Evolutionary conservation across 2,329 filamentous ascomycete species (phyloP).

Genomic region (Diaporthe velutina): DNA sequence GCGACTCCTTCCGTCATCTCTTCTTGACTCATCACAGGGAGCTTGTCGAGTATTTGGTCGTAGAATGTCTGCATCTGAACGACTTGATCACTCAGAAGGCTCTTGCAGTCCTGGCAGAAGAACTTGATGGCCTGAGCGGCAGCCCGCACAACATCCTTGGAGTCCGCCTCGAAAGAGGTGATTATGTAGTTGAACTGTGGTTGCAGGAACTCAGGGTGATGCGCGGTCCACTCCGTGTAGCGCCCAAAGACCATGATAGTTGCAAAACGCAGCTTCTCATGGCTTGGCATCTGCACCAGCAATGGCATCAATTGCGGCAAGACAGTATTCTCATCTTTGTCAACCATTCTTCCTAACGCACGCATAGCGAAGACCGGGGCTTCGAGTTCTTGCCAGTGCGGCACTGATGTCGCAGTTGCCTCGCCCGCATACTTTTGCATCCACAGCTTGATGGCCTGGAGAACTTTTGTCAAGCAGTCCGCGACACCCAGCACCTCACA

Average conservation of each 20-base stretch:
- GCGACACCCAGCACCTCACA: constrained; percentile 96
- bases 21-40: constrained; percentile 90
- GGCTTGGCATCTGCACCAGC: constrained; percentile 92
- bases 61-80: constrained; percentile 93
- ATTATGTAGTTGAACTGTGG: constrained; percentile 97
- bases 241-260: constrained; percentile 97
- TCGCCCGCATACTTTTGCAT: constrained; percentile 84
- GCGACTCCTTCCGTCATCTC: constrained; percentile 97
- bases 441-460: constrained; percentile 88
- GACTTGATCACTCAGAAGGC: constrained; percentile 86
- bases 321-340: constrained; percentile 87
- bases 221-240: constrained; percentile 98
- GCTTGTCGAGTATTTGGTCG: constrained; percentile 85
- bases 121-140: constrained; percentile 96
- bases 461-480: constrained; percentile 90
- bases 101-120: constrained; percentile 95
- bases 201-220: constrained; percentile 92
- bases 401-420: constrained; percentile 80
- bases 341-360: constrained; percentile 96
- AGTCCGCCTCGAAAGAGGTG: constrained; percentile 88
- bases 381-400: constrained; percentile 96
- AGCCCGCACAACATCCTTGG: constrained; percentile 90
- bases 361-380: constrained; percentile 95
- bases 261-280: constrained; percentile 98
- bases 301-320: constrained; percentile 93